Evolutionary conservation across 805 yeast species (phyloP).

Genomic region (Kodamaea leandrae): DNA sequence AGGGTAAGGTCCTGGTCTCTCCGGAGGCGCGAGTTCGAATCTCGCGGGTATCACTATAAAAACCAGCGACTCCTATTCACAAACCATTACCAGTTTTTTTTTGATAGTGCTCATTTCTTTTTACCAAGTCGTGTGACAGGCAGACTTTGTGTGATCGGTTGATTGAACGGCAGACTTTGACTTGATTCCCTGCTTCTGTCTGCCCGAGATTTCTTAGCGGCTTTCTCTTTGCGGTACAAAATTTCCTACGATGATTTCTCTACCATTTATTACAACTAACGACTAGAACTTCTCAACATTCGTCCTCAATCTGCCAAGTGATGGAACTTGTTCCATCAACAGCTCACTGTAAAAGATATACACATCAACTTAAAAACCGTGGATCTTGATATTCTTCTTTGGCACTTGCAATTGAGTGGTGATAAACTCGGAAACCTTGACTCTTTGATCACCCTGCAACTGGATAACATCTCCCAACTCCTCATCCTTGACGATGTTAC

Average conservation of each 20-base stretch:
- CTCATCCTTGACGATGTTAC: slow-evolving; percentile 94
- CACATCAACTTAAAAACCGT: slow-evolving; percentile 70
- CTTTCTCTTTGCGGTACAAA: background rate
- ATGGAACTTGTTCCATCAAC: background rate
- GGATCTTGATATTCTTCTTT: slow-evolving; percentile 96
- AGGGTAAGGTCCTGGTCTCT: slow-evolving; percentile 24
- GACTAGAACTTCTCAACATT: slow-evolving; percentile 4
- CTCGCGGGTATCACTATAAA: slow-evolving; percentile 21
- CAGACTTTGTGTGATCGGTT: background rate
- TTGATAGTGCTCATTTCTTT: no score
- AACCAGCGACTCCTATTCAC: slow-evolving; percentile 18
- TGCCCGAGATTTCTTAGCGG: no score
- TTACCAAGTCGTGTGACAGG: background rate
- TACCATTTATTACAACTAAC: slow-evolving; percentile 3
- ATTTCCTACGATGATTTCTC: background rate
- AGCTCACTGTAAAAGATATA: background rate
- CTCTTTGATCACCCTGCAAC: slow-evolving; percentile 98
- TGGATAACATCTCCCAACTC: slow-evolving; percentile 97
- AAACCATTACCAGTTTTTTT: slow-evolving; percentile 15
- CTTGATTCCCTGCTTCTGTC: no score
- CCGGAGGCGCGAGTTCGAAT: slow-evolving; percentile 23
- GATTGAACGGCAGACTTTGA: no score
- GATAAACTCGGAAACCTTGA: slow-evolving; percentile 90
- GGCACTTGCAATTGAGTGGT: slow-evolving; percentile 82
- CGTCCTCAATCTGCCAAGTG: slow-evolving; percentile 5